Base-by-base conservation (phyloP, 1,284 basidiomycete species). In the Amylostereum areolatum region DNA sequence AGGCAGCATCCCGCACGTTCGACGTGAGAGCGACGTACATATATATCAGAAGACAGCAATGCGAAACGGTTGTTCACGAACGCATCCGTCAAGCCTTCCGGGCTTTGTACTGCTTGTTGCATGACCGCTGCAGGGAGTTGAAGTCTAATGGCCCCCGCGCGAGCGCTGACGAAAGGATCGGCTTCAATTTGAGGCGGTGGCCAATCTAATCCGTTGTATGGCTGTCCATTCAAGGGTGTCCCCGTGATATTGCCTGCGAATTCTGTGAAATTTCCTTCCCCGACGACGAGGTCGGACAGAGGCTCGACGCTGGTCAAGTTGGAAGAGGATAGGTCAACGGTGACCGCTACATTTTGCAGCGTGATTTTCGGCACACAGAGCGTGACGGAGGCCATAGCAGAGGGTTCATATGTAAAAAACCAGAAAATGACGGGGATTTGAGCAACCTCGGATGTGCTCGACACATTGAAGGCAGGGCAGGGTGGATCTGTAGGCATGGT, bases 391-490 rank as follows among this genome's bases (percentile, higher is more conserved):
- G 72, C 65, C 43, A 53, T 55, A 0, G 69, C 55, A 18, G 52
- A 45, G 9, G 73, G 68, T 24, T 61, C 47, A 51, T 59, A 74
- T 55, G 70, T 70, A 61, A 80, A 78, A 57, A 77, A 77, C 78
- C 78, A 80, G 59, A 80, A 78, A 7, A 77, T 65, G n/a, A 77
- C 67, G 0, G 77, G 76, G 10, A 62, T 66, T 40, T 74, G 75
- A 44, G 52, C 25, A 28, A 43, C 39, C 32, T 52, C 43, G 11
- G 43, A 45, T n/a, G 50, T 49, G 31, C 18, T 18, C 18, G 18
- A 18, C 18, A 18, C 18, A 18, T 45, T 39, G 33, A 55, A 45
- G 27, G 55, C 55, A 45, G 43, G 5, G 33, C 49, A 45, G 24
- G 18, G 18, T 18, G 18, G 18, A 18, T 18, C 18, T 18, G 35